These are phyloP conservation scores for Talaromyces sp. DNA, from an alignment of 2,329 filamentous ascomycete species.

Conservation along the genomic window DNA sequence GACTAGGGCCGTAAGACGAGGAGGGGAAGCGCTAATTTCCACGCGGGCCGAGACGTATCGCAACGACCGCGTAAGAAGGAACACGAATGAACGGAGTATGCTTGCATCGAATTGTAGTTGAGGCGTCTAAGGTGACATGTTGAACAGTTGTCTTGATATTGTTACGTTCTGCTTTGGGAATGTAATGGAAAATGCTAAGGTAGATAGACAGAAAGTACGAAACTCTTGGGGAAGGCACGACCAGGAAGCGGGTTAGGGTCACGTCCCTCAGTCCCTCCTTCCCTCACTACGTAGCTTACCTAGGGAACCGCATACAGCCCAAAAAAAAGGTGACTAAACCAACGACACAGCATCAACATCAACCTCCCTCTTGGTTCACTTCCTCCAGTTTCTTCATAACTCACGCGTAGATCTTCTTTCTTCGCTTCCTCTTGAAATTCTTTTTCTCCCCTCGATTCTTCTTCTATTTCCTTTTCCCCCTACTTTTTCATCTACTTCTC, in stretches of 20 bases:
- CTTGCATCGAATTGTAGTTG: not conserved
- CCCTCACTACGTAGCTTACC: not conserved
- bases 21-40: constrained; percentile 12
- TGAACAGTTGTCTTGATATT: too few species aligned
- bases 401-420: constrained; percentile 4
- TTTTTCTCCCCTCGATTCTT: not conserved
- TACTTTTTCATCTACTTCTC: not conserved
- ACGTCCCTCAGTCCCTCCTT: not conserved
- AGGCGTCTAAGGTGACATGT: not conserved
- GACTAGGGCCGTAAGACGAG: not conserved
- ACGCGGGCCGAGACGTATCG: constrained; percentile 5
- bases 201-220: not conserved
- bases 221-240: not conserved
- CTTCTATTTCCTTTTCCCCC: not conserved
- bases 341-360: not conserved
- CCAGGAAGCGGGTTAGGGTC: constrained; percentile 5
- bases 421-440: not conserved
- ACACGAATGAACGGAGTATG: not conserved
- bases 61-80: not conserved
- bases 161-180: not conserved
- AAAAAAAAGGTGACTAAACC: not conserved
- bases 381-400: not conserved
- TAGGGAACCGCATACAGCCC: not conserved
- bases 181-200: not conserved
- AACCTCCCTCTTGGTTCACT: not conserved